These are phyloP conservation scores for Saccharomyces cerevisiae DNA, from an alignment of 805 yeast species.

Conservation along the genomic window DNA sequence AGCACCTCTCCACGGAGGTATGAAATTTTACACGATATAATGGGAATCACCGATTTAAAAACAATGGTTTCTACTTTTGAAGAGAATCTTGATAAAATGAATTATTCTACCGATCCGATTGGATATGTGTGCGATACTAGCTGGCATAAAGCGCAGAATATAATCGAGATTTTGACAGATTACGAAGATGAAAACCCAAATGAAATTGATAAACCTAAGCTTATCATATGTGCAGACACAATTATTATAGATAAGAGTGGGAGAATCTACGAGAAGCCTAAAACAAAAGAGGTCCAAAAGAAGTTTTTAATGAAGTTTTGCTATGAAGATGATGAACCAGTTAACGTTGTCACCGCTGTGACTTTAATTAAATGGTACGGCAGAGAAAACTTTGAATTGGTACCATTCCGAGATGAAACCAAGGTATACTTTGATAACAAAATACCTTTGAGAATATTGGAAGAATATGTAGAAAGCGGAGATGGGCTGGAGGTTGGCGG, in stretches of 20 bases:
- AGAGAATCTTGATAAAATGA: constrained; percentile 60
- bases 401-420: constrained; percentile 37
- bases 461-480: constrained; percentile 53
- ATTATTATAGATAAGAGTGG: constrained; percentile 51
- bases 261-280: constrained; percentile 73
- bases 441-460: constrained; percentile 47
- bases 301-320: constrained; percentile 36
- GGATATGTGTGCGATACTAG: constrained; percentile 68
- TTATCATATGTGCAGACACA: constrained; percentile 72
- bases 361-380: constrained; percentile 32
- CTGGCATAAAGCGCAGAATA: constrained; percentile 54
- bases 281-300: constrained; percentile 42
- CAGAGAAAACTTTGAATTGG: constrained; percentile 5
- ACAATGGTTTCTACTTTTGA: constrained; percentile 61
- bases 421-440: constrained; percentile 34
- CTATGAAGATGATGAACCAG: constrained; percentile 41
- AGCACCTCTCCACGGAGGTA: constrained; percentile 77
- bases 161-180: constrained; percentile 37
- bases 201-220: constrained; percentile 11
- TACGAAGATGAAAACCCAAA: neutral
- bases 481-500: constrained; percentile 87
- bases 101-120: constrained; percentile 13
- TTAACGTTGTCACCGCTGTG: constrained; percentile 49
- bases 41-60: constrained; percentile 41
- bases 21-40: constrained; percentile 52